phyloP scores from a whole-genome alignment of 495 filamentous ascomycete genomes.

The Talaromyces thailandensis region DNA sequence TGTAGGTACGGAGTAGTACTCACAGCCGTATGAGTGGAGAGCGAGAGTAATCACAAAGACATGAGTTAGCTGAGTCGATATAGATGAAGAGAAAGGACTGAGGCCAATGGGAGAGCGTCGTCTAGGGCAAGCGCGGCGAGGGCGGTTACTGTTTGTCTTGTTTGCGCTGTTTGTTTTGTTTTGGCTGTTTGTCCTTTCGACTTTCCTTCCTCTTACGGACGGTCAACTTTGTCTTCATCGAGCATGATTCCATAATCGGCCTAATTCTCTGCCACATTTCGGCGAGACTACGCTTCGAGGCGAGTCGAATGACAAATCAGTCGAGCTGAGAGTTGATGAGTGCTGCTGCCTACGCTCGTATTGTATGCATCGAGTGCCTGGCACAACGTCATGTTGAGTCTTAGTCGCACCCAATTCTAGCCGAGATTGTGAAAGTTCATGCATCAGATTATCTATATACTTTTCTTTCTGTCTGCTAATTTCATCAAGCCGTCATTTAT shows the following conservation, averaged over 20 bases:
- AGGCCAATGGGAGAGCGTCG: background rate
- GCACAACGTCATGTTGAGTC: background rate
- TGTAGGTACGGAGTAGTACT: background rate
- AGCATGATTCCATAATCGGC: background rate
- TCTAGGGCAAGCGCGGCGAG: background rate
- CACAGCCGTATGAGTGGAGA: background rate
- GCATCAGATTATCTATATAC: background rate
- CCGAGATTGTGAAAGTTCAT: background rate
- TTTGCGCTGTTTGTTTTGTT: slow-evolving; percentile 3
- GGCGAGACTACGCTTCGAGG: background rate
- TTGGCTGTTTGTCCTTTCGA: background rate
- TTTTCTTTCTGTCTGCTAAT: background rate
- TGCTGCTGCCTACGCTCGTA: background rate
- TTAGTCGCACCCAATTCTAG: background rate
- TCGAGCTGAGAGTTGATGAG: background rate
- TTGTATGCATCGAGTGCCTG: background rate
- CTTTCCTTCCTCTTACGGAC: background rate
- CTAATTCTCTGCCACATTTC: background rate
- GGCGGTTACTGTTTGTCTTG: slow-evolving; percentile 1
- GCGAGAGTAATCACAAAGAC: background rate
- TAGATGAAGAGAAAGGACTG: background rate
- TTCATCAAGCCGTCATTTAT: slow-evolving; percentile 12
- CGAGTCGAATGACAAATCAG: background rate
- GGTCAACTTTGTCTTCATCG: background rate
- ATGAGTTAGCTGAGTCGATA: background rate